These are phyloP conservation scores for Mucuna pruriens DNA, from an alignment of 306 rosid species.

Conservation along the genomic window DNA sequence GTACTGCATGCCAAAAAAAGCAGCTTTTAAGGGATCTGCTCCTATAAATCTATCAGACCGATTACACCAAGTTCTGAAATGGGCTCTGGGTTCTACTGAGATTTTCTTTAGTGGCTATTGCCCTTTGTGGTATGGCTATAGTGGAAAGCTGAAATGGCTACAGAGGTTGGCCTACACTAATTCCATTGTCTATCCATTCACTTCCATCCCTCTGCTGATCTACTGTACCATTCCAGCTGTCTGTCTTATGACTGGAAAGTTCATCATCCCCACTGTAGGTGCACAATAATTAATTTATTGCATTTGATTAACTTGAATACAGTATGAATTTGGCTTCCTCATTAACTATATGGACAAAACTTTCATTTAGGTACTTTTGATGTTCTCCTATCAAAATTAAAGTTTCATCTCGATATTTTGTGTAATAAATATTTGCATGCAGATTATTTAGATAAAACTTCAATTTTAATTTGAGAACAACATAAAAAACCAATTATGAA, in stretches of 20 bases:
- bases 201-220: conserved; percentile 85
- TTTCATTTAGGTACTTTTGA: no score
- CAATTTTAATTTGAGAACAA: no score
- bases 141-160: conserved; percentile 85
- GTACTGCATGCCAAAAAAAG: conserved; percentile 88
- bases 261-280: conserved; percentile 93
- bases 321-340: neutral
- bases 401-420: no score
- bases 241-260: conserved; percentile 94
- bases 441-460: no score
- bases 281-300: neutral
- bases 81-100: conserved; percentile 89
- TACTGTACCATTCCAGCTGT: conserved; percentile 89
- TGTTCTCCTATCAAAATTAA: no score
- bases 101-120: conserved; percentile 90
- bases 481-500: no score
- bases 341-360: neutral
- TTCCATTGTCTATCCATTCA: conserved; percentile 80
- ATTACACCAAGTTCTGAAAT: conserved; percentile 83
- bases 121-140: conserved; percentile 92
- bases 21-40: conserved; percentile 95
- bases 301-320: conserved; percentile 24
- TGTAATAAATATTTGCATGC: no score
- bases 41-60: conserved; percentile 89
- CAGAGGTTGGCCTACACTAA: conserved; percentile 86